phyloP scores from a whole-genome alignment of 1,284 basidiomycete species.

The Cutaneotrichosporon sp. region DNA sequence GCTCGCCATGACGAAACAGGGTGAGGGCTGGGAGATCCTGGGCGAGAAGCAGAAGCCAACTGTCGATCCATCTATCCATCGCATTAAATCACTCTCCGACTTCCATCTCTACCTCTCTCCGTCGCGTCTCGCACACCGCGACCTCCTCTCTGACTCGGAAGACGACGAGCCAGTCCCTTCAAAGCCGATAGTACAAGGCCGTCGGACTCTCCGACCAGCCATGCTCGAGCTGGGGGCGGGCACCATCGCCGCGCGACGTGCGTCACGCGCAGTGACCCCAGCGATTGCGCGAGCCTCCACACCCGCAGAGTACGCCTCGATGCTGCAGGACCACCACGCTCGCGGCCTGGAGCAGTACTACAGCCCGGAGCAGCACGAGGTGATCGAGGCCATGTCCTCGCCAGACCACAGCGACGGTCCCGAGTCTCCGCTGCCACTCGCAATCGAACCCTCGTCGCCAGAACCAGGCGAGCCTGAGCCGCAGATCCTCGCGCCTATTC shows the following conservation, averaged over 20 bases:
- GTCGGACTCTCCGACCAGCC: constrained; percentile 31
- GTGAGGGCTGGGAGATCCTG: constrained; percentile 3
- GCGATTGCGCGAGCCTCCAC: constrained; percentile 11
- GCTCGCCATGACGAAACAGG: constrained; percentile 28
- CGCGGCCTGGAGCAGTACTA: constrained; percentile 34
- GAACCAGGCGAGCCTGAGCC: neutral
- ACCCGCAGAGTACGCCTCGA: constrained; percentile 37
- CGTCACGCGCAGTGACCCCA: constrained; percentile 6
- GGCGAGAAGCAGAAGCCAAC: constrained; percentile 3
- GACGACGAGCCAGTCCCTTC: constrained; percentile 23
- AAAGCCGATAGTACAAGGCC: constrained; percentile 6
- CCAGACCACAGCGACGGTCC: constrained; percentile 5
- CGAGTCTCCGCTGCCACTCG: neutral
- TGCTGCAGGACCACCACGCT: constrained; percentile 45
- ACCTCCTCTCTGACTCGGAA: constrained; percentile 44
- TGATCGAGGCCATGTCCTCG: constrained; percentile 6
- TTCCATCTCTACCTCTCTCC: constrained; percentile 53
- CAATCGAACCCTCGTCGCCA: neutral
- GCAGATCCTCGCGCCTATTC: neutral
- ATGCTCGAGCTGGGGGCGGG: constrained; percentile 25
- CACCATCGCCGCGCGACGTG: constrained; percentile 24
- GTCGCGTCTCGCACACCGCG: constrained; percentile 45
- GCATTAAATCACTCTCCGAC: constrained; percentile 46
- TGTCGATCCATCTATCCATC: constrained; percentile 27
- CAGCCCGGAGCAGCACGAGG: constrained; percentile 10